Evolutionary conservation across 2,329 filamentous ascomycete genomes (phyloP).

Genomic region (Metarhizium robertsii): DNA sequence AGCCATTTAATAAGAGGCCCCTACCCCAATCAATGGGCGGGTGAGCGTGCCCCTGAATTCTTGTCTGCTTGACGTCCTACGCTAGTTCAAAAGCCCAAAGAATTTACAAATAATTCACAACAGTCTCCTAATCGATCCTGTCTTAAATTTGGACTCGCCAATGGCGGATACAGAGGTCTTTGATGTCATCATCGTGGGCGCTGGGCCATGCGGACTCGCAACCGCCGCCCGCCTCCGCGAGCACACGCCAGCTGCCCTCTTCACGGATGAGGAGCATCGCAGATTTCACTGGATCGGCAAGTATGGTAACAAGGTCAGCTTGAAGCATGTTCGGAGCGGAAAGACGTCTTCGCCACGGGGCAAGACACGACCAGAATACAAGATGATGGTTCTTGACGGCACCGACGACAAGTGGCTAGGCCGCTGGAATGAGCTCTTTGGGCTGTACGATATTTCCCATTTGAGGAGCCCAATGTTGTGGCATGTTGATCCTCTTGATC

Average conservation of each 20-base stretch:
- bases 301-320: constrained; percentile 48
- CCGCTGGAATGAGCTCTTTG: constrained; percentile 62
- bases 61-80: not conserved
- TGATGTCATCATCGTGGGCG: constrained; percentile 66
- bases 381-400: constrained; percentile 58
- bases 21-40: no score
- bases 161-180: constrained; percentile 27
- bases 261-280: constrained; percentile 75
- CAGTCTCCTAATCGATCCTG: no score
- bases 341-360: constrained; percentile 14
- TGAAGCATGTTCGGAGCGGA: constrained; percentile 36
- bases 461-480: constrained; percentile 76
- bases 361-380: constrained; percentile 16
- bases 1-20: no score
- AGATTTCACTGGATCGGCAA: constrained; percentile 71
- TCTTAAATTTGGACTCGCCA: no score
- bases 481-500: constrained; percentile 66
- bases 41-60: not conserved
- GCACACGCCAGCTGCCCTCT: constrained; percentile 65
- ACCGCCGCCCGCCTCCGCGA: constrained; percentile 65
- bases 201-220: constrained; percentile 66
- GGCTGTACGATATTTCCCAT: constrained; percentile 58
- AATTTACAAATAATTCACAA: not conserved
- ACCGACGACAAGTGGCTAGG: constrained; percentile 56
- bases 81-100: not conserved